These are phyloP conservation scores for Colletotrichum sp. DNA, from an alignment of 2,329 filamentous ascomycete genomes.

Conservation along the genomic window DNA sequence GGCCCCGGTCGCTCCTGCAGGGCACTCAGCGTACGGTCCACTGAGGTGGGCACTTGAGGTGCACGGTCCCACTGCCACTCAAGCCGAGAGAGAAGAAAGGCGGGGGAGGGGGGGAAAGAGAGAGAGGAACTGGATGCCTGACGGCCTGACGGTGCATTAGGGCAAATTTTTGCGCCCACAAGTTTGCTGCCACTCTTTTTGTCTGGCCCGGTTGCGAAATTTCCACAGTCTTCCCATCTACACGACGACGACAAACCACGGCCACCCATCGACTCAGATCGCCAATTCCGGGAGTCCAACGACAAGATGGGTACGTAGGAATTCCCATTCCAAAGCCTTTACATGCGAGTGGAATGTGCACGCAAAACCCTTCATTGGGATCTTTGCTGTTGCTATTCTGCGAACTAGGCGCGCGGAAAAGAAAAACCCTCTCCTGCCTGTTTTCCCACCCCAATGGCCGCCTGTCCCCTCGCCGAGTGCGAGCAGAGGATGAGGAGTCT, in stretches of 20 bases:
- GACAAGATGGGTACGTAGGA: conserved; percentile 68
- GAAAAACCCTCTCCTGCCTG: conserved; percentile 22
- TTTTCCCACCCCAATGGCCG: background rate
- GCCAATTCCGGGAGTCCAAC: conserved; percentile 47
- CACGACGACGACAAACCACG: conserved; percentile 35
- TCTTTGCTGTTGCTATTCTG: conserved; percentile 13
- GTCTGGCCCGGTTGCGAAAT: background rate
- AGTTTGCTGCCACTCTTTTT: background rate
- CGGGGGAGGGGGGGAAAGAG: background rate
- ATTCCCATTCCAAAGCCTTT: conserved; percentile 40
- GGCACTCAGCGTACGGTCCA: background rate
- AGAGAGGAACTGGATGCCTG: background rate
- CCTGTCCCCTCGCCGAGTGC: background rate
- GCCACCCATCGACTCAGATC: conserved; percentile 37
- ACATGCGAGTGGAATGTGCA: conserved; percentile 35
- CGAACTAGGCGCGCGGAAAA: conserved; percentile 21
- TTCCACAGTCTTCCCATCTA: conserved; percentile 7
- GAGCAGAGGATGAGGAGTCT: background rate
- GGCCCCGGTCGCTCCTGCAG: background rate
- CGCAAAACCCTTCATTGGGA: conserved; percentile 2
- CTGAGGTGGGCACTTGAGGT: background rate
- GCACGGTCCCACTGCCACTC: background rate
- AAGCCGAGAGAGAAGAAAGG: background rate
- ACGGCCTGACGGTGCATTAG: background rate
- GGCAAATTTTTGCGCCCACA: conserved; percentile 5